Evolutionary conservation across 176 grass and related monocot species (phyloP), one percentile per base, ranked within the genome.

Genomic region (Aegilops sharonensis): DNA sequence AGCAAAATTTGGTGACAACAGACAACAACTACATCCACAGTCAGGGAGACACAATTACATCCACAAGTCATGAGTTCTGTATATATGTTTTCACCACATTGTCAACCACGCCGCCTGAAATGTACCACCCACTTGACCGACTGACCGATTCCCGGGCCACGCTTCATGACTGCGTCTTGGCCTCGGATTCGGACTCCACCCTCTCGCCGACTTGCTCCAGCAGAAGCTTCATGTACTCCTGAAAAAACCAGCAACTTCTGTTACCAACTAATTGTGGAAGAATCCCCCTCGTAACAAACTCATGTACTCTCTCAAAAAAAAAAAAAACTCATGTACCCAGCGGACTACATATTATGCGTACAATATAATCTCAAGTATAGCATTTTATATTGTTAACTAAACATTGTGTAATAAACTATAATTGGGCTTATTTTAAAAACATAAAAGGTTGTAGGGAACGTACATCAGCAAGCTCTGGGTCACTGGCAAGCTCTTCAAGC

Each of bases 381-480:
- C 5, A 63, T 13, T 72, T 6, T 73, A 62, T 12, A 57, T 9
- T 27, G 42, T 73, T 14, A 31, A 43, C 50, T 73, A 43, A 18
- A 43, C 10, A 8, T 10, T 64, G 11, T 67, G 42, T 6, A 54
- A 66, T 12, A 21, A 20, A 20, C 8, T 5, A 67, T 2, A 30
- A 37, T 50, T 1, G 31, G 27, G 14, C 1, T 76, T 77, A 35
- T 66, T 27, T 11, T 18, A 36, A 25, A 76, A 52, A 36, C 2
- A 27, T 27, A 24, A 13, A 11, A 25, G 23, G 3, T 75, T 77
- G 59, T 36, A 82, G 74, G 35, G 6, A 60, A 32, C 91, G 27
- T 98, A 98, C 96, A 83, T 91, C 80, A 36, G 87, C 84, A 59
- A 98, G 90, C 67, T 94, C 93, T 12, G 72, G 40, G 62, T 98